Evolutionary conservation across 371 early-diverging fungal species (phyloP).

Genomic region (Quaeritorhiza haematococci): DNA sequence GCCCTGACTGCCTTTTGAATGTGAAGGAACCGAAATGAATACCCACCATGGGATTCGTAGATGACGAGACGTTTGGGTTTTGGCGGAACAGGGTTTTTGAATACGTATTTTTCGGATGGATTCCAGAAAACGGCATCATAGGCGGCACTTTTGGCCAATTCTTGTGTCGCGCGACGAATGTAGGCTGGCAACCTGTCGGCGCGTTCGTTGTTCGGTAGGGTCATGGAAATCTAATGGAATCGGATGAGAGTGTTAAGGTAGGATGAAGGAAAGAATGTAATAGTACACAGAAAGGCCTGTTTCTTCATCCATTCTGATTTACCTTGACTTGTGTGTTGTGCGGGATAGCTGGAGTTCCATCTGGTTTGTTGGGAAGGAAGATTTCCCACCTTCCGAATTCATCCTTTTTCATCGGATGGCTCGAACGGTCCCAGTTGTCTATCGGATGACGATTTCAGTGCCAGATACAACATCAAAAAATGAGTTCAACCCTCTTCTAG

Average conservation of each 20-base stretch:
- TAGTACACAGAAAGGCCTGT: slow-evolving; percentile 4
- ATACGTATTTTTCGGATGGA: slow-evolving; percentile 64
- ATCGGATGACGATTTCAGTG: background rate
- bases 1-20: too few relatives aligned
- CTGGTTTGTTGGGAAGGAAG: slow-evolving; percentile 51
- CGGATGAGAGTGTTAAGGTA: background rate
- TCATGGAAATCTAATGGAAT: slow-evolving; percentile 61
- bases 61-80: slow-evolving; percentile 66
- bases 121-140: slow-evolving; percentile 94
- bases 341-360: slow-evolving; percentile 66
- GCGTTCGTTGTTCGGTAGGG: slow-evolving; percentile 65
- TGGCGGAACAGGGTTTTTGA: slow-evolving; percentile 66
- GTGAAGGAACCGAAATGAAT: too few relatives aligned
- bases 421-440: slow-evolving; percentile 76
- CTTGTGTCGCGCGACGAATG: slow-evolving; percentile 80
- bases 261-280: slow-evolving; percentile 4
- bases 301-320: slow-evolving; percentile 15
- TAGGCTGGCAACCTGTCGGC: slow-evolving; percentile 90
- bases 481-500: background rate
- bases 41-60: slow-evolving; percentile 82
- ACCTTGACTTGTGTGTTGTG: slow-evolving; percentile 89
- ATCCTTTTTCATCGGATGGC: slow-evolving; percentile 72
- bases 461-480: background rate
- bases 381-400: slow-evolving; percentile 78
- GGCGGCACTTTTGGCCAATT: slow-evolving; percentile 66